Base-by-base conservation (phyloP, 2,329 filamentous ascomycete species). In the Fusarium sacchari region DNA sequence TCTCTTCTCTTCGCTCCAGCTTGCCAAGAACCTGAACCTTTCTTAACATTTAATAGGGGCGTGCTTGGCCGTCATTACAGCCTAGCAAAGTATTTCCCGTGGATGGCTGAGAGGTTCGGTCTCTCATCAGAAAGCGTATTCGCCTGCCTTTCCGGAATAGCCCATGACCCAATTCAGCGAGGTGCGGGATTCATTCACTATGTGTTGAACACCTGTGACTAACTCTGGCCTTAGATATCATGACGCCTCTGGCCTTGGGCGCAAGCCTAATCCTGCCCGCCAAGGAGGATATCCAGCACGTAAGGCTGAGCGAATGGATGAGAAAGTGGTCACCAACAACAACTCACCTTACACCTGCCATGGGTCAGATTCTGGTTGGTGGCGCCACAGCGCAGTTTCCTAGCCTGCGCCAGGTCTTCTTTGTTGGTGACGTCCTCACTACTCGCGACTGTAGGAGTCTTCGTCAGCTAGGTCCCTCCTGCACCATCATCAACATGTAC, bases 301-400 rank as follows among this genome's bases (percentile, higher is more conserved):
- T 97, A 83, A 91, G 44, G 42, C 36, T 77, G 6, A 92, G 92
- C 9, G 94, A 97, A 79, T 99, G 96, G 96, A 94, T 98, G 88
- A 86, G 88, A 59, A 89, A 92, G 59, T 89, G 93, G 79, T 84
- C 88, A 62, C 90, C 93, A 6, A 97, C 92, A 22, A 93, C 95
- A 26, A 94, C 93, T 18, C 96, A 98, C 82, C 84, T 98, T 43
- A 99, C 96, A 3, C 96, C 96, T 15, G 96, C 96, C 64, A 98
- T 98, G 95, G 95, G 95, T 62, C 94, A 98, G 77, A 96, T 98
- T 69, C 85, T 98, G 5, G 92, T 96, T n/a, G 95, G 95, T 47
- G 94, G 93, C 74, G 93, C 94, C 30, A 91, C 85, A 7, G 91
- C 94, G 0, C 83, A 93, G 74, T 97, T 98, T 78, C 68, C 68